Percentiles rank a stretch among this genome's conserved stretches.
These are phyloP conservation scores for Tinospora cordifolia DNA, from an alignment of 164 flowering plant species.

Conservation along the genomic window DNA sequence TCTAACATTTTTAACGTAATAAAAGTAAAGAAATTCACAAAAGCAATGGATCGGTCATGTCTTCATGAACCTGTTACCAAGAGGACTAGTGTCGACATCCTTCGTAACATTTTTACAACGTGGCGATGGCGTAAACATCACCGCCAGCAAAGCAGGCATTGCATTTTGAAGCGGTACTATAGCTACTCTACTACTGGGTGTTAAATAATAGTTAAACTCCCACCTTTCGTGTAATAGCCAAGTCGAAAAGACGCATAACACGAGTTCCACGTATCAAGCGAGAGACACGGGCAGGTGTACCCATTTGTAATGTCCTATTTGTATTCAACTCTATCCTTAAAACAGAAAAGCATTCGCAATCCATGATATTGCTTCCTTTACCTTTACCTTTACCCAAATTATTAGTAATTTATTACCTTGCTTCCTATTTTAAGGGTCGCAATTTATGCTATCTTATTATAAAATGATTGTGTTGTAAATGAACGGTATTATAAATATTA, in stretches of 20 bases:
- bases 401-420: too few relatives aligned
- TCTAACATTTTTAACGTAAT: neutral
- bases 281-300: neutral
- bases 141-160: neutral
- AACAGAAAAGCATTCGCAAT: neutral
- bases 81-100: neutral
- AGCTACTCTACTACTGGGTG: neutral
- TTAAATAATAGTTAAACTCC: neutral
- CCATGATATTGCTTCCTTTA: neutral
- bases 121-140: neutral
- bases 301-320: neutral
- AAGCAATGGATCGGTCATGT: neutral
- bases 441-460: too few relatives aligned
- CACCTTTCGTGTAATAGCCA: neutral
- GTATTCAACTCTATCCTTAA: neutral
- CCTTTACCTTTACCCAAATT: too few relatives aligned
- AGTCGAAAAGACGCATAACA: neutral
- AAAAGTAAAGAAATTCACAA: neutral
- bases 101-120: neutral
- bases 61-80: neutral
- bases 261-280: neutral
- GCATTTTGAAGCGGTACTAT: too few relatives aligned
- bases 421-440: too few relatives aligned
- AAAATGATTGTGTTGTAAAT: too few relatives aligned
- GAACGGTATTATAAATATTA: too few relatives aligned